Conservation (phyloP, 306 rosid species). For the Begonia loranthoides region DNA sequence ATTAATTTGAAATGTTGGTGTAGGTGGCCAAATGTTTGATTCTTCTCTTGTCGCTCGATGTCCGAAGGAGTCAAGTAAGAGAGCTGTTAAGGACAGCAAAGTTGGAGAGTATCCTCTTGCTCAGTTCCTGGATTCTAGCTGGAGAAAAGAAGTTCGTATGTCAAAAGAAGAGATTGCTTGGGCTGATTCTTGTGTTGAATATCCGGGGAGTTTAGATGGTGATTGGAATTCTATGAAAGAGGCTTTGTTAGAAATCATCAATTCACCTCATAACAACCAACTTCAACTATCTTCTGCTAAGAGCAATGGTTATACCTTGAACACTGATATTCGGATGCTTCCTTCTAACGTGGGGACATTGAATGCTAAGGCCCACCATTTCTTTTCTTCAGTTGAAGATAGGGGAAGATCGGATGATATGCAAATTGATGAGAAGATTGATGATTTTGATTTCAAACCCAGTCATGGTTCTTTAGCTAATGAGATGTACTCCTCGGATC, state of each 20-base stretch:
- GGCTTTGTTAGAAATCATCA: slow-evolving; percentile 7
- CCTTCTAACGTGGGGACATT: not conserved
- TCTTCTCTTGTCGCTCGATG: too few species aligned
- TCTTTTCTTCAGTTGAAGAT: too few species aligned
- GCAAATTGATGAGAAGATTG: too few species aligned
- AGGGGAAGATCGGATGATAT: not conserved
- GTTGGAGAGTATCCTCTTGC: too few species aligned
- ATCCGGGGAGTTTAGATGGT: slow-evolving; percentile 5
- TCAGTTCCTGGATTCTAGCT: too few species aligned
- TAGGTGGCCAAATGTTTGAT: too few species aligned
- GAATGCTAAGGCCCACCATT: too few species aligned
- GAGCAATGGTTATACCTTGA: not conserved
- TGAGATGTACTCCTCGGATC: not conserved
- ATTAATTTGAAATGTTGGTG: too few species aligned
- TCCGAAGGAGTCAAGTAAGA: too few species aligned
- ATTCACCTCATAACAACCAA: not conserved
- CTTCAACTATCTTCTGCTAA: not conserved
- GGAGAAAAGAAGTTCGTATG: slow-evolving; percentile 3
- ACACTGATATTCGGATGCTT: slow-evolving; percentile 1
- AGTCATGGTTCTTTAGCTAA: not conserved
- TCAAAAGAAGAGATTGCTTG: slow-evolving; percentile 12
- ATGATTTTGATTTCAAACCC: not conserved
- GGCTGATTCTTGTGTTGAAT: slow-evolving; percentile 11
- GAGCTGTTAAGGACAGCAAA: too few species aligned
- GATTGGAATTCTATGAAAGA: slow-evolving; percentile 6